phyloP scores from a whole-genome alignment of 768 basidiomycete species.

The Amanita phalloides region DNA sequence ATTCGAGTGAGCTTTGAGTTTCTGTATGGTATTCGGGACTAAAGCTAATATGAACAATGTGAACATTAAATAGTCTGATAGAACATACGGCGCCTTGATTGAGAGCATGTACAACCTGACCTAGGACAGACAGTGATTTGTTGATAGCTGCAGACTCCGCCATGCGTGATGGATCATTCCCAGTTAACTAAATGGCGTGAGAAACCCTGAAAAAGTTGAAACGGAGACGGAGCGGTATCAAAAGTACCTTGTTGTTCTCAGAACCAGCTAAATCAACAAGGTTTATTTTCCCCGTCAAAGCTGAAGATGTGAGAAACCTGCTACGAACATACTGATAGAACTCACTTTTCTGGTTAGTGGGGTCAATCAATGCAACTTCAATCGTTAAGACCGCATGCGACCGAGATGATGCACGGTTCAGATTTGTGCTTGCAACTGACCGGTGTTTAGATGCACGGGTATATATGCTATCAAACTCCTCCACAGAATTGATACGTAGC shows the following conservation, averaged over 20 bases:
- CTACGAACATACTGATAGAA: conserved; percentile 1
- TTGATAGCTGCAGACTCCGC: conserved; percentile 86
- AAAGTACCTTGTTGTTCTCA: conserved; percentile 72
- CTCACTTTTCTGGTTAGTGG: conserved; percentile 43
- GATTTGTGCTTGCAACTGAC: conserved; percentile 76
- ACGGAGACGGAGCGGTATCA: not conserved
- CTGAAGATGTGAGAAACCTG: conserved; percentile 21
- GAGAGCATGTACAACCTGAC: conserved; percentile 80
- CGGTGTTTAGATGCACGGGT: conserved; percentile 64
- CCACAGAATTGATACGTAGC: conserved; percentile 25
- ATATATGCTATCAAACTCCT: conserved; percentile 37
- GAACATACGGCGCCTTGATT: conserved; percentile 56
- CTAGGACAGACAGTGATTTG: conserved; percentile 77
- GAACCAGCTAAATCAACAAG: conserved; percentile 87
- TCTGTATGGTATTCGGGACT: conserved; percentile 81
- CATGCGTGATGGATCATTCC: conserved; percentile 82
- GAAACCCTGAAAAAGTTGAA: not conserved
- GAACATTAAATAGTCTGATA: not conserved
- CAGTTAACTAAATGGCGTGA: conserved; percentile 43
- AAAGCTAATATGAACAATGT: conserved; percentile 5
- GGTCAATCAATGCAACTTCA: conserved; percentile 48
- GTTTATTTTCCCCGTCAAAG: conserved; percentile 67
- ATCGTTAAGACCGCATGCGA: conserved; percentile 84
- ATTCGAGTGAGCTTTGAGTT: conserved; percentile 85
- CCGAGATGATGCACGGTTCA: conserved; percentile 78